A percentile compares a stretch with the other conserved stretches of the same genome.
Conservation (phyloP, 192 early-diverging fungal species). For the Podila verticillata region DNA sequence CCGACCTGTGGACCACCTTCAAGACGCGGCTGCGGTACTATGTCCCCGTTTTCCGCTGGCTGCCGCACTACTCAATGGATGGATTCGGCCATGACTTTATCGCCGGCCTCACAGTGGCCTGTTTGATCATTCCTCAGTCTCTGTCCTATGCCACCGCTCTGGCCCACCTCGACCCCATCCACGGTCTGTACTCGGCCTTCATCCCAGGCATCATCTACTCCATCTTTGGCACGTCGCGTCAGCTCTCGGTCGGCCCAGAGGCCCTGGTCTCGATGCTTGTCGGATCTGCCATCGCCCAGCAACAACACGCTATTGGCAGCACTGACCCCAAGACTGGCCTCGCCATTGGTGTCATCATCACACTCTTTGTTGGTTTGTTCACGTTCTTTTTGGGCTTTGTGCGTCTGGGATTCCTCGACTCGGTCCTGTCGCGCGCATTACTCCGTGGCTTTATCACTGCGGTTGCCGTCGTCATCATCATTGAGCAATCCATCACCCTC, state of each 20-base stretch:
- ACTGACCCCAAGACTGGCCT: slow-evolving; percentile 59
- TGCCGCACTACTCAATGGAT: slow-evolving; percentile 77
- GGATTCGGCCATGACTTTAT: slow-evolving; percentile 80
- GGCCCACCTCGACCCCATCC: slow-evolving; percentile 84
- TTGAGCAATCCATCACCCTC: slow-evolving; percentile 86
- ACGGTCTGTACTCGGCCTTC: slow-evolving; percentile 91
- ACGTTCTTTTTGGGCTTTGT: slow-evolving; percentile 95
- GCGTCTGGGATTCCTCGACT: slow-evolving; percentile 97
- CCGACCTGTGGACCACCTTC: slow-evolving; percentile 55
- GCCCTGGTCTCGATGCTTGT: slow-evolving; percentile 91
- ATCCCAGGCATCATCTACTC: slow-evolving; percentile 87
- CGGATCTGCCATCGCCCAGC: slow-evolving; percentile 67
- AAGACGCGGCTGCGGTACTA: slow-evolving; percentile 86
- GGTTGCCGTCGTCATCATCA: slow-evolving; percentile 90
- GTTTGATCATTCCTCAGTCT: slow-evolving; percentile 77
- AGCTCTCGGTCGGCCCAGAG: slow-evolving; percentile 95
- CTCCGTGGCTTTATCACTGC: slow-evolving; percentile 96
- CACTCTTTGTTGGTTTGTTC: slow-evolving; percentile 91
- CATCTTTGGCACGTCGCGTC: slow-evolving; percentile 92
- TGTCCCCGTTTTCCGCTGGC: slow-evolving; percentile 93
- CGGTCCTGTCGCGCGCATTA: slow-evolving; percentile 92
- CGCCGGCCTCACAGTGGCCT: slow-evolving; percentile 87
- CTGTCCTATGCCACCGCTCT: slow-evolving; percentile 93
- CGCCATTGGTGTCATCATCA: slow-evolving; percentile 77
- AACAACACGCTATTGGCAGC: slow-evolving; percentile 56